Evolutionary conservation across 768 basidiomycete genomes (phyloP).

Genomic region (Galerina sulciceps): DNA sequence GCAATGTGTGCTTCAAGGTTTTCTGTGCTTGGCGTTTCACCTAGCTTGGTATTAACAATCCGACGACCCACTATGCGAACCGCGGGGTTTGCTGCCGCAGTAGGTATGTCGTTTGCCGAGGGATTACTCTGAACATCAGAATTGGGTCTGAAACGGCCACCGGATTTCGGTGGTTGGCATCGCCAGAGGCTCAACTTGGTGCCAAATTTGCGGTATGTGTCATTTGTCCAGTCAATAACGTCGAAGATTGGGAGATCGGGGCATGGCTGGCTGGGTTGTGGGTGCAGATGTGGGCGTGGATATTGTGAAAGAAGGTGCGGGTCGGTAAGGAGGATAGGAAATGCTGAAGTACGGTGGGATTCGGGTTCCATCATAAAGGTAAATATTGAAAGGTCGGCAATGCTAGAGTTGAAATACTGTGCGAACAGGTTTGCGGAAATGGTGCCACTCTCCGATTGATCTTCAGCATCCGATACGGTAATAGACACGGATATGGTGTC

Average conservation of each 20-base stretch:
- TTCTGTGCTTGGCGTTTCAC: background rate
- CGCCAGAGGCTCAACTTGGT: slow-evolving; percentile 70
- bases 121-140: background rate
- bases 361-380: slow-evolving; percentile 38
- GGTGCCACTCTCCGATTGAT: background rate
- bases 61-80: slow-evolving; percentile 6
- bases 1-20: slow-evolving; percentile 47
- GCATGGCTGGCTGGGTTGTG: slow-evolving; percentile 27
- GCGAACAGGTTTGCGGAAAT: background rate
- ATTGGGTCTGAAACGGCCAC: background rate
- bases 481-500: slow-evolving; percentile 41
- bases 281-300: slow-evolving; percentile 44
- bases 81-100: background rate
- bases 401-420: slow-evolving; percentile 11
- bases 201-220: slow-evolving; percentile 41
- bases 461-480: slow-evolving; percentile 20
- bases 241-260: slow-evolving; percentile 57
- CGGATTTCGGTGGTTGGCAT: slow-evolving; percentile 35
- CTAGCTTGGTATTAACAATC: background rate
- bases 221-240: slow-evolving; percentile 64
- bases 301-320: slow-evolving; percentile 67
- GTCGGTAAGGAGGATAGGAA: slow-evolving; percentile 79
- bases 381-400: slow-evolving; percentile 63
- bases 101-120: background rate
- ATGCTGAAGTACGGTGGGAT: slow-evolving; percentile 30